Evolutionary conservation across 2,329 filamentous ascomycete genomes (phyloP).

Genomic region (Grosmannia huntii): DNA sequence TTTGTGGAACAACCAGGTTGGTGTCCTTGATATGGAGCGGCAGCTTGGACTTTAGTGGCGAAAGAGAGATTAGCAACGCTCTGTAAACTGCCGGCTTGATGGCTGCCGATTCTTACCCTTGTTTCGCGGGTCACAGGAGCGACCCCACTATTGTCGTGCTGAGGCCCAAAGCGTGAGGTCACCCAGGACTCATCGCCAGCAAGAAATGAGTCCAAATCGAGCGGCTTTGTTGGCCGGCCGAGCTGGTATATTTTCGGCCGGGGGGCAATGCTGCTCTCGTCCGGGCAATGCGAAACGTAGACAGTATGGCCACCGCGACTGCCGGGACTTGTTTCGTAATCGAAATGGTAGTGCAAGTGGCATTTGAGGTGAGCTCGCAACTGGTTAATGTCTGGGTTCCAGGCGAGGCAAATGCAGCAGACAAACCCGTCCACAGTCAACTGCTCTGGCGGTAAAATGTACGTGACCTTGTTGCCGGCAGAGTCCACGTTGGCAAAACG

Average conservation of each 20-base stretch:
- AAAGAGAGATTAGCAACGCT: not conserved
- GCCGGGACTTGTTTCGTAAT: conserved; percentile 25
- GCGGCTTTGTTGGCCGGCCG: conserved; percentile 26
- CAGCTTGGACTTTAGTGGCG: not conserved
- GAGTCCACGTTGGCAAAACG: not conserved
- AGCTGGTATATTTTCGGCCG: conserved; percentile 28
- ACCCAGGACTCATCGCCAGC: conserved; percentile 34
- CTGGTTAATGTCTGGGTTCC: conserved; percentile 33
- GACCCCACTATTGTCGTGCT: conserved; percentile 19
- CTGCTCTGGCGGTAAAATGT: conserved; percentile 29
- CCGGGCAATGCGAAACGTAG: conserved; percentile 21
- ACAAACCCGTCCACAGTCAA: conserved; percentile 34
- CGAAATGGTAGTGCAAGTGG: conserved; percentile 32
- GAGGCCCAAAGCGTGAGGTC: conserved; percentile 26
- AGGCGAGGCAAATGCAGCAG: conserved; percentile 37
- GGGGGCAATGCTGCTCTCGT: conserved; percentile 9
- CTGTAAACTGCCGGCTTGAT: not conserved
- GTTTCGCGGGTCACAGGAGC: not conserved
- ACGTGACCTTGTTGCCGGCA: conserved; percentile 27
- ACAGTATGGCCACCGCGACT: conserved; percentile 25
- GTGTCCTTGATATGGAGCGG: conserved; percentile 12
- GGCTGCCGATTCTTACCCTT: conserved; percentile 2
- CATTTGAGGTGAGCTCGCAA: conserved; percentile 35
- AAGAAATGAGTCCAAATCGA: conserved; percentile 31
- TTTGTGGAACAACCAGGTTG: conserved; percentile 33